Evolutionary conservation across 441 rosid genomes (phyloP).

Genomic region (Geranium incanum): DNA sequence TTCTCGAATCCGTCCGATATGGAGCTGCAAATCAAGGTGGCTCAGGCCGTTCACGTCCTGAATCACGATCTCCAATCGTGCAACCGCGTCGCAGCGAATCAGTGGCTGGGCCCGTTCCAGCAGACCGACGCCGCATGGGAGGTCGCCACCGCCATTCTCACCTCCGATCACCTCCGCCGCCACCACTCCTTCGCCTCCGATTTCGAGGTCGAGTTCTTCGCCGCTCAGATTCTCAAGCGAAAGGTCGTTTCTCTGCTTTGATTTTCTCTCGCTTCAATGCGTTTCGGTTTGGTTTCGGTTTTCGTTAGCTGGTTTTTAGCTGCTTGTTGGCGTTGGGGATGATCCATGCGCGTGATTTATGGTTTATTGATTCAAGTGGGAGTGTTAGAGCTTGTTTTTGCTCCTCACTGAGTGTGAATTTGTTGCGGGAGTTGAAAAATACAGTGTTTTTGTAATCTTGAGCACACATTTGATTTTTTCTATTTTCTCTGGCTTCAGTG

Average conservation of each 20-base stretch:
- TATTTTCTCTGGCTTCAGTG: background rate
- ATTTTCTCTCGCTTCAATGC: background rate
- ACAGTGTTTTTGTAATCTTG: background rate
- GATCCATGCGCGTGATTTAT: background rate
- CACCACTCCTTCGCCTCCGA: slow-evolving; percentile 35
- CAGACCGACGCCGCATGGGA: slow-evolving; percentile 82
- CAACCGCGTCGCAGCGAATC: slow-evolving; percentile 93
- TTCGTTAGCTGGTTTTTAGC: background rate
- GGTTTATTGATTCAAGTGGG: background rate
- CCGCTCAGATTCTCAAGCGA: slow-evolving; percentile 90
- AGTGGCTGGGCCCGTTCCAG: slow-evolving; percentile 93
- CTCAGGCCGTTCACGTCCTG: slow-evolving; percentile 82
- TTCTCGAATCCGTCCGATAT: slow-evolving; percentile 17
- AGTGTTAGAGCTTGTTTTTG: background rate
- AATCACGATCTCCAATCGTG: slow-evolving; percentile 84
- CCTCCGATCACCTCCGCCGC: slow-evolving; percentile 41
- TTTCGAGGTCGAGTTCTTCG: slow-evolving; percentile 81
- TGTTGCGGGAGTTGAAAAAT: background rate
- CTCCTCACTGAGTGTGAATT: background rate
- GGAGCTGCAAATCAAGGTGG: slow-evolving; percentile 83
- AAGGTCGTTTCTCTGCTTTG: slow-evolving; percentile 38
- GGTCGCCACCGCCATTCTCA: slow-evolving; percentile 80
- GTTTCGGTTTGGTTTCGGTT: background rate
- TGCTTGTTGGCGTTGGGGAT: background rate
- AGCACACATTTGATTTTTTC: background rate